Evolutionary conservation across 352 stramenopile genomes (phyloP).

Genomic region (Aphanomyces astaci): DNA sequence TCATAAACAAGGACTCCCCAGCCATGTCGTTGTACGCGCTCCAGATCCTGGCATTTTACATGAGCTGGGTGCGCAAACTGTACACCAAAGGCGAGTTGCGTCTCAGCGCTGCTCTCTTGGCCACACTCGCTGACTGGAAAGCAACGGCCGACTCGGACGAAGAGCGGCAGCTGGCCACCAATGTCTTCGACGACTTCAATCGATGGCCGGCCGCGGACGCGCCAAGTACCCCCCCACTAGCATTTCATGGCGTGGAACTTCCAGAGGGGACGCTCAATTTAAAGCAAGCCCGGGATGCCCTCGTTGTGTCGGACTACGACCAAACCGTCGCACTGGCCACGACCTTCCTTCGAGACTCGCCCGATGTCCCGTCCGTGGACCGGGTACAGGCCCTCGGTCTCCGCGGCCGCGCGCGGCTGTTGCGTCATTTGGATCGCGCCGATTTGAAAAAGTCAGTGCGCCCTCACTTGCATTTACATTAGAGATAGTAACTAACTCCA

Average conservation of each 20-base stretch:
- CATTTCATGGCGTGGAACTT: not conserved
- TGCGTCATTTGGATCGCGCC: not conserved
- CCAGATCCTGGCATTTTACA: constrained; percentile 37
- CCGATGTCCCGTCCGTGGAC: not conserved
- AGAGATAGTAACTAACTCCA: no score
- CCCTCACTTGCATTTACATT: no score
- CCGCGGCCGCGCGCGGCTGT: not conserved
- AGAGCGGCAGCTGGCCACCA: constrained; percentile 27
- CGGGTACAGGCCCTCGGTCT: not conserved
- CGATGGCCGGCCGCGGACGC: constrained; percentile 35
- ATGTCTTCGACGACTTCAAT: constrained; percentile 38
- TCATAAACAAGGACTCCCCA: constrained; percentile 30
- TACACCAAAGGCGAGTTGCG: constrained; percentile 35
- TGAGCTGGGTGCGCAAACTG: constrained; percentile 42
- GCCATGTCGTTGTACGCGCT: constrained; percentile 31
- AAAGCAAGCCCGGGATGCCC: constrained; percentile 5
- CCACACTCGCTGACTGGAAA: constrained; percentile 28
- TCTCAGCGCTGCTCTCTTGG: constrained; percentile 31
- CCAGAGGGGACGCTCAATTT: not conserved
- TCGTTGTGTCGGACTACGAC: not conserved
- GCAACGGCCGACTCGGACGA: constrained; percentile 25
- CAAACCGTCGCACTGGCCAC: not conserved
- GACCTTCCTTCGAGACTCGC: not conserved
- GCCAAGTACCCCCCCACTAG: not conserved
- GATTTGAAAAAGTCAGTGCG: constrained; percentile 12